A percentile compares a stretch with the other conserved stretches of the same genome.
Conservation (phyloP, 1,284 basidiomycete species). For the Tylopilus orsonianus region DNA sequence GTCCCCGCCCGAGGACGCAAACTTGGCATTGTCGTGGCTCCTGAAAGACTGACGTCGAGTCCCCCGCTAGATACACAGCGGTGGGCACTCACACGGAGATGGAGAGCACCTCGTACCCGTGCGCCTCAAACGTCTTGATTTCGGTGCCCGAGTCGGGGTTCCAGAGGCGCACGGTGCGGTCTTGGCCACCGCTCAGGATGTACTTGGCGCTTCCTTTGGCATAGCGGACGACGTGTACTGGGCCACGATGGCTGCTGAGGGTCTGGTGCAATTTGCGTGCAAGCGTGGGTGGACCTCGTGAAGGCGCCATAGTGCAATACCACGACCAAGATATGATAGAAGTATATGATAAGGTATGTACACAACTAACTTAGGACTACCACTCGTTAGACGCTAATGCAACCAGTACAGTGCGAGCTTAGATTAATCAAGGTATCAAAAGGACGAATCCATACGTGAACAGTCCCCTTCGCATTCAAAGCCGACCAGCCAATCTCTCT, state of each 20-base stretch:
- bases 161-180: constrained; percentile 89
- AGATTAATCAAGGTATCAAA: too few relatives aligned
- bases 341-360: too few relatives aligned
- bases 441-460: too few relatives aligned
- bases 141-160: constrained; percentile 83
- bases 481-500: constrained; percentile 7
- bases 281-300: constrained; percentile 57
- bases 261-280: constrained; percentile 62
- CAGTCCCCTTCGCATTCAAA: not conserved
- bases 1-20: constrained; percentile 93
- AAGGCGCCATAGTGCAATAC: constrained; percentile 53
- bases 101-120: constrained; percentile 93
- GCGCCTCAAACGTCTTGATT: constrained; percentile 87
- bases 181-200: constrained; percentile 87
- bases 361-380: too few relatives aligned
- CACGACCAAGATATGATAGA: too few relatives aligned
- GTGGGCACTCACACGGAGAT: constrained; percentile 70
- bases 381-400: too few relatives aligned
- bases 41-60: constrained; percentile 39
- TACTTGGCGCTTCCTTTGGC: constrained; percentile 87
- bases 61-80: not conserved
- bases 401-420: too few relatives aligned
- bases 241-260: constrained; percentile 68
- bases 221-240: constrained; percentile 83
- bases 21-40: constrained; percentile 89